A percentile compares a stretch with the other conserved stretches of the same genome.
Conservation (phyloP, 1,284 basidiomycete genomes). For the Pholiota adiposa region DNA sequence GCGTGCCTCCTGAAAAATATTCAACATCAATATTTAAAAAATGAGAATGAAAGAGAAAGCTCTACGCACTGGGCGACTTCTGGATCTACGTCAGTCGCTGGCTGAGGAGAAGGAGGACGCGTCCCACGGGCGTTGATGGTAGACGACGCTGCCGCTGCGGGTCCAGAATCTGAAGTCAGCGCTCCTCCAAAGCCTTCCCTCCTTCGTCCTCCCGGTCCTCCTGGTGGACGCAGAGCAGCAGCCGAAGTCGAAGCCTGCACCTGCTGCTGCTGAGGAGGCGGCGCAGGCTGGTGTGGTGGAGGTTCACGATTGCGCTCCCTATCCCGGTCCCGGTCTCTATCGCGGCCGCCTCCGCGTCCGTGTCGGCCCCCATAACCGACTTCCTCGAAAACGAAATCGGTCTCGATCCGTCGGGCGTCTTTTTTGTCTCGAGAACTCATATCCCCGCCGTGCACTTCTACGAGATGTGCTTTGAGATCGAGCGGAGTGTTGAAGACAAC, state of each 20-base stretch:
- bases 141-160: slow-evolving; percentile 17
- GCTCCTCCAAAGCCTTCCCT: slow-evolving; percentile 69
- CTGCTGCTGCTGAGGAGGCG: slow-evolving; percentile 23
- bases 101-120: slow-evolving; percentile 50
- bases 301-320: slow-evolving; percentile 55
- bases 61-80: slow-evolving; percentile 54
- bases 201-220: slow-evolving; percentile 41
- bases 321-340: slow-evolving; percentile 45
- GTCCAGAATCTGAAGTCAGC: slow-evolving; percentile 52
- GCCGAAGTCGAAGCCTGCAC: slow-evolving; percentile 24
- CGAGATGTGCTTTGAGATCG: slow-evolving; percentile 92
- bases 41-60: slow-evolving; percentile 8
- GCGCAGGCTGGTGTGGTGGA: slow-evolving; percentile 42
- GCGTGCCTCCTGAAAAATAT: slow-evolving; percentile 61
- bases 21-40: slow-evolving; percentile 6
- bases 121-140: slow-evolving; percentile 35
- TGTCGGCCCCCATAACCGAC: slow-evolving; percentile 45
- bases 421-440: slow-evolving; percentile 82
- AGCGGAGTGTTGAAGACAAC: slow-evolving; percentile 90
- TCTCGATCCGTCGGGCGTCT: slow-evolving; percentile 78
- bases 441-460: slow-evolving; percentile 82
- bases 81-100: slow-evolving; percentile 53
- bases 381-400: slow-evolving; percentile 82
- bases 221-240: slow-evolving; percentile 37
- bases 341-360: slow-evolving; percentile 43